Conservation (phyloP, 306 rosid genomes). For the Mimosa pudica region DNA sequence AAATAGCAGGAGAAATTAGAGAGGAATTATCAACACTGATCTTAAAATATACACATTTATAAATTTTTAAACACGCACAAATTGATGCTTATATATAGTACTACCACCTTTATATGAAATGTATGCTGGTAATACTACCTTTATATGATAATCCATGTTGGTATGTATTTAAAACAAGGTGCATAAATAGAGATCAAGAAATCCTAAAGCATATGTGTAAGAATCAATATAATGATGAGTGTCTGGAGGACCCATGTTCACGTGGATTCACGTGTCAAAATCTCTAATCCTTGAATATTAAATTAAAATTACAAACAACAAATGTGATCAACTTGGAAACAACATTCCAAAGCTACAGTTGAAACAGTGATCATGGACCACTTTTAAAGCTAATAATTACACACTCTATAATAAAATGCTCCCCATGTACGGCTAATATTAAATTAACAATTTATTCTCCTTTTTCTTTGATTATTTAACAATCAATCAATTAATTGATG, state of each 20-base stretch:
- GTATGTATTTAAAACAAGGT: no score
- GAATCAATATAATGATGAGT: neutral
- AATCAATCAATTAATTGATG: conserved; percentile 28
- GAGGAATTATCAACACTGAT: neutral
- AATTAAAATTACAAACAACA: conserved; percentile 16
- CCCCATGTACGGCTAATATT: conserved; percentile 31
- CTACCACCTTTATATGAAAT: no score
- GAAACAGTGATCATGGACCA: conserved; percentile 42
- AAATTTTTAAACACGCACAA: no score
- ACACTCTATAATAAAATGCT: conserved; percentile 33
- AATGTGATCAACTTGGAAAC: conserved; percentile 43
- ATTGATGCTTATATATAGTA: no score
- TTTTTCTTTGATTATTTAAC: conserved; percentile 6
- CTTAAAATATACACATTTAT: no score
- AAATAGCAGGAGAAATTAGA: neutral
- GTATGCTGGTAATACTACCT: no score
- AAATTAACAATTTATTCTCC: conserved; percentile 29
- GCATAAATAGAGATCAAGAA: conserved; percentile 25
- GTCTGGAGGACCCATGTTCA: conserved; percentile 56
- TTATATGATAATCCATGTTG: no score
- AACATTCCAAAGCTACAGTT: conserved; percentile 52
- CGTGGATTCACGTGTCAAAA: conserved; percentile 69
- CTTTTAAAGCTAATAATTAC: conserved; percentile 46
- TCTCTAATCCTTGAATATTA: conserved; percentile 47
- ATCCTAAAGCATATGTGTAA: conserved; percentile 40